Conservation (phyloP, 805 yeast genomes). For the Isabelozyma rhagii region DNA sequence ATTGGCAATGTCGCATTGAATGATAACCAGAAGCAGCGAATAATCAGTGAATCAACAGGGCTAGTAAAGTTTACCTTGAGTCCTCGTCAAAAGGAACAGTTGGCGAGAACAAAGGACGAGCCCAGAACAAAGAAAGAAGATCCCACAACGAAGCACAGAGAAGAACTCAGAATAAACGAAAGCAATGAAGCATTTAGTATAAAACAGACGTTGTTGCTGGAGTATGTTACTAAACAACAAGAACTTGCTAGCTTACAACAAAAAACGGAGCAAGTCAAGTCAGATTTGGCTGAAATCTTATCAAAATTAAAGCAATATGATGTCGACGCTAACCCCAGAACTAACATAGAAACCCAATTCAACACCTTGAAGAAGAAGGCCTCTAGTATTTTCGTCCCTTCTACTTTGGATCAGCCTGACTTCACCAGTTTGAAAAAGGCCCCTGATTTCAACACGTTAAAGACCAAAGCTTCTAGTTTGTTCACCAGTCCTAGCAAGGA, state of each 20-base stretch:
- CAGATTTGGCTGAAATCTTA: constrained; percentile 32
- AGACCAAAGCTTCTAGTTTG: constrained; percentile 18
- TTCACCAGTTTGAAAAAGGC: background rate
- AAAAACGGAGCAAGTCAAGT: constrained; percentile 29
- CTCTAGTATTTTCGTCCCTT: constrained; percentile 11
- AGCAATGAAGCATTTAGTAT: constrained; percentile 18
- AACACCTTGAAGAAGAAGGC: constrained; percentile 16
- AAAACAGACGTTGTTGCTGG: constrained; percentile 18
- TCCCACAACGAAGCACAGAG: background rate
- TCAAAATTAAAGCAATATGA: constrained; percentile 16
- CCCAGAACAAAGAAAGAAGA: background rate
- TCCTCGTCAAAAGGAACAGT: constrained; percentile 1
- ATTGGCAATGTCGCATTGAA: constrained; percentile 1
- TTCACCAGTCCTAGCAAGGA: constrained; percentile 4
- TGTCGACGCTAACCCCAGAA: background rate
- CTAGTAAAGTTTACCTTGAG: constrained; percentile 42
- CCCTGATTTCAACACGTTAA: constrained; percentile 5
- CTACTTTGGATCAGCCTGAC: background rate
- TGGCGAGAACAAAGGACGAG: constrained; percentile 1
- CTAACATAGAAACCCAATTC: constrained; percentile 3
- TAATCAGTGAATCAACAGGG: constrained; percentile 51
- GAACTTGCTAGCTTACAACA: constrained; percentile 47
- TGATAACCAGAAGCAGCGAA: constrained; percentile 15
- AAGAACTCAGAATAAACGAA: constrained; percentile 23
- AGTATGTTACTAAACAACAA: constrained; percentile 51